Conservation (phyloP, 345 rosid genomes). For the Nephelium lappaceum region DNA sequence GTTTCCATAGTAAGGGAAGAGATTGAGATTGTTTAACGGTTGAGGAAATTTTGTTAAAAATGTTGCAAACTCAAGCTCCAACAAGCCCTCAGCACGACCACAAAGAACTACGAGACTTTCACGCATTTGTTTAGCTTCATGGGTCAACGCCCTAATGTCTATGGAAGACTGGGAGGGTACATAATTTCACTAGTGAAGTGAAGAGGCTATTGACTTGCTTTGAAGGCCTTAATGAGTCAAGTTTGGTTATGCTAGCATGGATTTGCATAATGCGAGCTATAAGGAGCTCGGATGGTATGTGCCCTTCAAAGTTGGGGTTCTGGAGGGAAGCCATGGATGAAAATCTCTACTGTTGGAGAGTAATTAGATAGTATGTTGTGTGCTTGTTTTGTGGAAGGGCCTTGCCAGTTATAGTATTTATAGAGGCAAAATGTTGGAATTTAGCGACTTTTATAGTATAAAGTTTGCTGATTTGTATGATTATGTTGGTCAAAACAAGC, state of each 20-base stretch:
- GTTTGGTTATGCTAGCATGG: constrained; percentile 26
- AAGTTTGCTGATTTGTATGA: background rate
- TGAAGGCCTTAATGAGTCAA: constrained; percentile 31
- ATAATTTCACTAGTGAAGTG: constrained; percentile 31
- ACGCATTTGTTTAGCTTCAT: constrained; percentile 27
- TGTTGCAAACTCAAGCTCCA: constrained; percentile 44
- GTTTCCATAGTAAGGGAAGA: constrained; percentile 43
- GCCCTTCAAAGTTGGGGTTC: constrained; percentile 7
- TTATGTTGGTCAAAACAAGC: background rate
- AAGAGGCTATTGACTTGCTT: constrained; percentile 33
- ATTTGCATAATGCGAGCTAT: constrained; percentile 28
- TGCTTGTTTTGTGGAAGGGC: background rate
- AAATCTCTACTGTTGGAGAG: background rate
- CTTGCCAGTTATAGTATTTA: background rate
- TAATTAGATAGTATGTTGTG: background rate
- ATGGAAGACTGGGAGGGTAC: constrained; percentile 28
- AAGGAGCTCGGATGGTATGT: constrained; percentile 20
- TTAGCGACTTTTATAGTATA: background rate
- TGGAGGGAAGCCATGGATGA: constrained; percentile 36
- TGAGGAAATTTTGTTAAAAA: constrained; percentile 27
- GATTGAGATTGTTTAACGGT: constrained; percentile 31
- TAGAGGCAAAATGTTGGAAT: background rate
- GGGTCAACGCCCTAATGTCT: constrained; percentile 20
- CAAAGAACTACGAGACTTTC: constrained; percentile 31
- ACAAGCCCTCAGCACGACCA: constrained; percentile 40